Conservation (phyloP, 306 rosid species). For the Quercus robur region DNA sequence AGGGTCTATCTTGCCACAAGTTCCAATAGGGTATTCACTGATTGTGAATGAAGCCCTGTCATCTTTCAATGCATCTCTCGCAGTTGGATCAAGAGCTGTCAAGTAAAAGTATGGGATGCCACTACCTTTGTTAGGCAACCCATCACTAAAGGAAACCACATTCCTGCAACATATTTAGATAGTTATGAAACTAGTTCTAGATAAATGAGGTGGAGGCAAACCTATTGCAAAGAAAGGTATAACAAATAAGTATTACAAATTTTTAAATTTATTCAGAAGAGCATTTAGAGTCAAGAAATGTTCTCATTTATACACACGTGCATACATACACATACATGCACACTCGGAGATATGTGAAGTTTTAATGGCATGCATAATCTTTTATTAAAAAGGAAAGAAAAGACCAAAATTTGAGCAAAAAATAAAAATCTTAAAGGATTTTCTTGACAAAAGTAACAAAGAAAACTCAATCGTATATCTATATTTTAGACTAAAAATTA, state of each 20-base stretch:
- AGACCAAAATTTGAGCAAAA: too few relatives aligned
- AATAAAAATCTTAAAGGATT: too few relatives aligned
- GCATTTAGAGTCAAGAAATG: background rate
- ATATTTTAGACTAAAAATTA: too few relatives aligned
- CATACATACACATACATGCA: too few relatives aligned
- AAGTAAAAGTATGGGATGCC: constrained; percentile 92
- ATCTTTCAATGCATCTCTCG: constrained; percentile 59
- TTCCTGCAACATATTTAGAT: constrained; percentile 45
- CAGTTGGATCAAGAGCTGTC: constrained; percentile 86
- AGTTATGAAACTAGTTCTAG: background rate
- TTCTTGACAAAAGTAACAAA: too few relatives aligned
- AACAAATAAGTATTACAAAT: background rate
- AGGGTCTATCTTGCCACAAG: constrained; percentile 79
- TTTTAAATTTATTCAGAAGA: background rate
- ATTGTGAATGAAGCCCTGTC: constrained; percentile 73
- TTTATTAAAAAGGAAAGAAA: too few relatives aligned
- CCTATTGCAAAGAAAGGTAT: background rate
- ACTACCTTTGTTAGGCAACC: constrained; percentile 53
- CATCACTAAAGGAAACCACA: constrained; percentile 91
- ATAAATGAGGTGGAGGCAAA: background rate
- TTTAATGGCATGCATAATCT: too few relatives aligned
- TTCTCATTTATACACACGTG: background rate
- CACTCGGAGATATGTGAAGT: too few relatives aligned
- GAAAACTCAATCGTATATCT: too few relatives aligned
- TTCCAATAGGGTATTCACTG: constrained; percentile 81